A percentile compares a stretch with the other conserved stretches of the same genome.
Conservation (phyloP, 169 alveolate genomes). For the Theileria parva region DNA sequence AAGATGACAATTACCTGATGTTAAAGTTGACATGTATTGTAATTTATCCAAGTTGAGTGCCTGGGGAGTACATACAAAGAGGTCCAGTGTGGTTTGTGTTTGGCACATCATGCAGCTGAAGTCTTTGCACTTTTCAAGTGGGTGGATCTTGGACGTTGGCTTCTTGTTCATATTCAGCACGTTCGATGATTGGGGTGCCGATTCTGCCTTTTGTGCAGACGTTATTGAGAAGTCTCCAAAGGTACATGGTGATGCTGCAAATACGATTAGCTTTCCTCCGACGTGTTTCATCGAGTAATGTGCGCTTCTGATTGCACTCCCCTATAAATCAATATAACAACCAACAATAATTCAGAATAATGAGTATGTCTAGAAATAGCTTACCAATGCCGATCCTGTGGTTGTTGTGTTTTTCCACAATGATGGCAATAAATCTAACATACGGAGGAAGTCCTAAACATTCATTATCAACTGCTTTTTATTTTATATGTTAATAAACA, state of each 20-base stretch:
- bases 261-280: slow-evolving; percentile 92
- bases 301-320: slow-evolving; percentile 90
- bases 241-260: slow-evolving; percentile 82
- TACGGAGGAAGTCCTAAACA: slow-evolving; percentile 73
- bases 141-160: slow-evolving; percentile 30
- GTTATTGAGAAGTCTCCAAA: slow-evolving; percentile 79
- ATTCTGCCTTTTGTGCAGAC: slow-evolving; percentile 32
- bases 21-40: slow-evolving; percentile 37
- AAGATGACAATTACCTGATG: slow-evolving; percentile 53
- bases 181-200: slow-evolving; percentile 4
- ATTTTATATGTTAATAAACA: slow-evolving; percentile 12
- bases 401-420: slow-evolving; percentile 83
- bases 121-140: slow-evolving; percentile 59
- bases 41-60: slow-evolving; percentile 47
- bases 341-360: background rate
- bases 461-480: background rate
- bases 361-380: background rate
- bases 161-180: slow-evolving; percentile 44
- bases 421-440: slow-evolving; percentile 72
- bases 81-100: slow-evolving; percentile 76
- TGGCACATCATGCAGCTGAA: slow-evolving; percentile 29
- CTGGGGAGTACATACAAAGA: slow-evolving; percentile 83
- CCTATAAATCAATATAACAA: slow-evolving; percentile 37
- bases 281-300: slow-evolving; percentile 87
- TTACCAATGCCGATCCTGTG: slow-evolving; percentile 81